These are phyloP conservation scores for Pythium rishiriense DNA, from an alignment of 352 stramenopile genomes.

Conservation along the genomic window DNA sequence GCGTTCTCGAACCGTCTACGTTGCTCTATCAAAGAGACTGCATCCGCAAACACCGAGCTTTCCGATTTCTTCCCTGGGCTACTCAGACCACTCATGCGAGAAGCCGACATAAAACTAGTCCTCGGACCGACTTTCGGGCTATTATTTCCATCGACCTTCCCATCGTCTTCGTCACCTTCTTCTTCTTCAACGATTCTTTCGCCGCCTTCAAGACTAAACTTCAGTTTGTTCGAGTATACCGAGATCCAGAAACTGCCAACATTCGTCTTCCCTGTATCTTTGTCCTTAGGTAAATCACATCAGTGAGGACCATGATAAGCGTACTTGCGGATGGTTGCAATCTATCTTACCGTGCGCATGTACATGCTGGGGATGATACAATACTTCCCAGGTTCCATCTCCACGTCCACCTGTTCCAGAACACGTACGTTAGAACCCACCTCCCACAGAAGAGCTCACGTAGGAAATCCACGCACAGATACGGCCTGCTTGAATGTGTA, in stretches of 20 bases:
- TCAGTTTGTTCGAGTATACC: conserved; percentile 69
- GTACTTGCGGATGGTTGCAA: not conserved
- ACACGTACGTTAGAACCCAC: not conserved
- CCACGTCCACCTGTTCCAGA: conserved; percentile 52
- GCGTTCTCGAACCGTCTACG: conserved; percentile 65
- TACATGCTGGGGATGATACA: conserved; percentile 89
- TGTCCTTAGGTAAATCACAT: conserved; percentile 46
- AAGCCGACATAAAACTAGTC: conserved; percentile 18
- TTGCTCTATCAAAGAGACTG: conserved; percentile 40
- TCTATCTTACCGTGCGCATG: conserved; percentile 70
- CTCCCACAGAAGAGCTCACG: not conserved
- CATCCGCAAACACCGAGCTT: conserved; percentile 33
- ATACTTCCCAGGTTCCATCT: conserved; percentile 72
- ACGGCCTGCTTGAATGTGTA: conserved; percentile 87
- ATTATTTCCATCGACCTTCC: conserved; percentile 5
- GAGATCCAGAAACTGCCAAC: conserved; percentile 84
- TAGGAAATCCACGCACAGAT: conserved; percentile 36
- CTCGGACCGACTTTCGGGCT: conserved; percentile 6
- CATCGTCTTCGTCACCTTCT: conserved; percentile 51
- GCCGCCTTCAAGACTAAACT: conserved; percentile 69
- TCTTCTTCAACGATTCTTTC: conserved; percentile 82
- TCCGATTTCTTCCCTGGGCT: conserved; percentile 38
- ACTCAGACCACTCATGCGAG: conserved; percentile 1
- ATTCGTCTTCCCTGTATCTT: conserved; percentile 73
- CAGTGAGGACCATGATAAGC: not conserved